Evolutionary conservation across 139 green algal genomes (phyloP).

Genomic region (Desmodesmus armatus): DNA sequence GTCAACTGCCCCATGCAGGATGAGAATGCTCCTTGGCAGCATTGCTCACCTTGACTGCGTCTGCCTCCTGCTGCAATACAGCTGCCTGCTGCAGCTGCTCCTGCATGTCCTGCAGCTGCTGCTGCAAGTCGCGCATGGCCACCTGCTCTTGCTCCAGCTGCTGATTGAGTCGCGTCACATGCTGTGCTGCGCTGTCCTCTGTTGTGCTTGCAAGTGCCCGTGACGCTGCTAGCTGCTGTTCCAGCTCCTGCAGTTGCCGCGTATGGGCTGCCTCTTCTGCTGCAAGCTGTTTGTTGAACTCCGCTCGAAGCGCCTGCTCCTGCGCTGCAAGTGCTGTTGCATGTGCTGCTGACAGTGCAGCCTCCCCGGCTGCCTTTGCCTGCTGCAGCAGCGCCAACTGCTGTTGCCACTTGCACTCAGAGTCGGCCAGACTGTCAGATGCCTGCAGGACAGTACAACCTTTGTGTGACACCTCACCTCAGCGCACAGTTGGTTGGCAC

Average conservation of each 20-base stretch:
- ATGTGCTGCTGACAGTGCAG: background rate
- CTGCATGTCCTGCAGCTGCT: background rate
- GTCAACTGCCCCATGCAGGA: too few relatives aligned
- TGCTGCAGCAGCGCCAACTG: constrained; percentile 23
- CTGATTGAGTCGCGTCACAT: constrained; percentile 17
- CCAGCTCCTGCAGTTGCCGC: constrained; percentile 14
- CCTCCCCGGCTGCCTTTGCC: background rate
- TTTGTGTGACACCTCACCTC: background rate
- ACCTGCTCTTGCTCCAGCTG: background rate
- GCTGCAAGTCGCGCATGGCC: background rate
- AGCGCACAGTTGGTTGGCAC: too few relatives aligned
- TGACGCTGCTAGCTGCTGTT: constrained; percentile 36
- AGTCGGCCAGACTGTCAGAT: constrained; percentile 11
- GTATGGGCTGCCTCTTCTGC: background rate
- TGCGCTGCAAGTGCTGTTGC: constrained; percentile 1
- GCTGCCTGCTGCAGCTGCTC: background rate
- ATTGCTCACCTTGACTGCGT: background rate
- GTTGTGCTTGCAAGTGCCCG: constrained; percentile 1
- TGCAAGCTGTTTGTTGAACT: background rate
- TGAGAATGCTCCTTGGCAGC: background rate
- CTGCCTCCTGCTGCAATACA: background rate
- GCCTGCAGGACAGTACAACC: constrained; percentile 7
- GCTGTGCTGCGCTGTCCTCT: background rate
- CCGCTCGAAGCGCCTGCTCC: background rate
- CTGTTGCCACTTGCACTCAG: constrained; percentile 25